Evolutionary conservation across 164 flowering plant genomes (phyloP).

Genomic region (Protea cynaroides): DNA sequence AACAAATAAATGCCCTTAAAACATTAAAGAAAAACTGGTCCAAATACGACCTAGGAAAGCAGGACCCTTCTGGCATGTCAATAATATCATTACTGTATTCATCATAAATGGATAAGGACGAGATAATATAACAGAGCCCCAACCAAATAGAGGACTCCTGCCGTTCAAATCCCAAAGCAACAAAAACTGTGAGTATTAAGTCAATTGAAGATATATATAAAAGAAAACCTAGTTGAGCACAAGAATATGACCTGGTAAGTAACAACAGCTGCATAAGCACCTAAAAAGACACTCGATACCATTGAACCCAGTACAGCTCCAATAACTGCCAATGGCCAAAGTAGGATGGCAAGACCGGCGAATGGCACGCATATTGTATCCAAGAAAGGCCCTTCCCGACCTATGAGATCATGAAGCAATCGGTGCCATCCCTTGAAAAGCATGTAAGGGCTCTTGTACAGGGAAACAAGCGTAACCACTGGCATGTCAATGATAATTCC

Average conservation of each 20-base stretch:
- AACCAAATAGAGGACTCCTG: slow-evolving; percentile 72
- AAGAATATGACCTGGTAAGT: slow-evolving; percentile 60
- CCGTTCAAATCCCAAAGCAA: slow-evolving; percentile 2
- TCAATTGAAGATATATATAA: too few relatives aligned
- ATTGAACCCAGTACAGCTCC: slow-evolving; percentile 67
- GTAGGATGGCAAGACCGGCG: slow-evolving; percentile 84
- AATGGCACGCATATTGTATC: slow-evolving; percentile 95
- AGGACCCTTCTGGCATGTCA: slow-evolving; percentile 78
- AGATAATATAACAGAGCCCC: slow-evolving; percentile 63
- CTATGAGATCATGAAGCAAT: slow-evolving; percentile 77
- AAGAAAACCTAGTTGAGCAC: background rate
- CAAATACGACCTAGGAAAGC: slow-evolving; percentile 64
- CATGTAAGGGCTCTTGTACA: slow-evolving; percentile 77
- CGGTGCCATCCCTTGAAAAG: slow-evolving; percentile 93
- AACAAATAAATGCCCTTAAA: background rate
- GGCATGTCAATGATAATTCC: slow-evolving; percentile 58
- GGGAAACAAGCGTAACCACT: slow-evolving; percentile 54
- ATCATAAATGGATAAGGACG: slow-evolving; percentile 69
- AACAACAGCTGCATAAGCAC: slow-evolving; percentile 76
- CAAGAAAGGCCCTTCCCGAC: slow-evolving; percentile 94
- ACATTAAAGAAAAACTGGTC: background rate
- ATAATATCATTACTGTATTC: slow-evolving; percentile 89
- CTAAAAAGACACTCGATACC: slow-evolving; percentile 60
- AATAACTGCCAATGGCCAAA: slow-evolving; percentile 82
- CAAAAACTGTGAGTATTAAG: too few relatives aligned